Conservation (phyloP, 192 early-diverging fungal genomes). For the Mortierella hygrophila region DNA sequence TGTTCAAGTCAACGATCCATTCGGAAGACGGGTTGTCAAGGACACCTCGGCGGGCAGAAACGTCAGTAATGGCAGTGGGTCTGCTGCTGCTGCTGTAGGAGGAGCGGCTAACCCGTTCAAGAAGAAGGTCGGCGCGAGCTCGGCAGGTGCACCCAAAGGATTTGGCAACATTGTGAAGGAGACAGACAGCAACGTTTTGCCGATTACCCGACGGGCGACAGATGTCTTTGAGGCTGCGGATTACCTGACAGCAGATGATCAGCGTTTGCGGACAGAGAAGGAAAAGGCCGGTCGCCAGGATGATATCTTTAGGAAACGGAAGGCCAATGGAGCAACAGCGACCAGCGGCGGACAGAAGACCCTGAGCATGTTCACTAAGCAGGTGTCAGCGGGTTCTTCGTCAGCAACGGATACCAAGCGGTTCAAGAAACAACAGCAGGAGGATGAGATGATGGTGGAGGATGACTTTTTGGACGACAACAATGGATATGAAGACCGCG, state of each 20-base stretch:
- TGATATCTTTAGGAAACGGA: slow-evolving; percentile 32
- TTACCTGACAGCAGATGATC: slow-evolving; percentile 38
- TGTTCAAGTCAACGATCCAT: slow-evolving; percentile 40
- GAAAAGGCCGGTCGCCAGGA: slow-evolving; percentile 32
- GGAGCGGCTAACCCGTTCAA: slow-evolving; percentile 36
- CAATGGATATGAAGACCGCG: slow-evolving; percentile 1
- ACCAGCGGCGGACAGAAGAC: slow-evolving; percentile 34
- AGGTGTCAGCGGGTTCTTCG: not conserved
- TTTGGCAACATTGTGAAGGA: slow-evolving; percentile 42
- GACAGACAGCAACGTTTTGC: slow-evolving; percentile 10
- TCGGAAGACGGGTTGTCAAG: slow-evolving; percentile 49
- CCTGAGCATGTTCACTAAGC: slow-evolving; percentile 29
- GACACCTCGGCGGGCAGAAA: slow-evolving; percentile 3
- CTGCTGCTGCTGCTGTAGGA: not conserved
- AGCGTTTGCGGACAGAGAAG: slow-evolving; percentile 17
- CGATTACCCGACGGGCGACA: slow-evolving; percentile 37
- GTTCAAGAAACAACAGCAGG: slow-evolving; percentile 34
- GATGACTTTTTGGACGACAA: slow-evolving; percentile 47
- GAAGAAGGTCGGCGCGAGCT: slow-evolving; percentile 4
- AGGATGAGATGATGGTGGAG: slow-evolving; percentile 38
- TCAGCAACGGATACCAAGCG: slow-evolving; percentile 19
- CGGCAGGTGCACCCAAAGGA: slow-evolving; percentile 6
- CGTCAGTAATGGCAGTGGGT: not conserved
- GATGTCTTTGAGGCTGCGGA: slow-evolving; percentile 51
- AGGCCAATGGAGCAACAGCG: slow-evolving; percentile 27